Evolutionary conservation across 176 grass and related monocot species (phyloP).

Genomic region (Bolboschoenus planiculmis): DNA sequence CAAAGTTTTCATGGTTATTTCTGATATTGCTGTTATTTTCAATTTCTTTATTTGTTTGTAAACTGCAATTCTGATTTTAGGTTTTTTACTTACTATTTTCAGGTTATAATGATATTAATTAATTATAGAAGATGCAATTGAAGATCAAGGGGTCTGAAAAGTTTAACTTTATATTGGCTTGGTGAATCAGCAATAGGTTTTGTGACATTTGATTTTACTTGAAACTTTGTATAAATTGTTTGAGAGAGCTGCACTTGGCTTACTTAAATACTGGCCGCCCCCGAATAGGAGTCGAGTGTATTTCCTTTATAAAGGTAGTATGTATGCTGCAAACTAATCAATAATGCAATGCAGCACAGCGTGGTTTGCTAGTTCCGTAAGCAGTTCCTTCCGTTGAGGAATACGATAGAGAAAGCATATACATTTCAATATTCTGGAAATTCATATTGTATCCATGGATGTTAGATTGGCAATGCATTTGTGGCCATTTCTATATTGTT

Average conservation of each 20-base stretch:
- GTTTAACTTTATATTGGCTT: neutral
- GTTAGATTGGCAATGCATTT: neutral
- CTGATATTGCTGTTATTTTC: neutral
- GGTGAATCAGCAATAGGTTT: neutral
- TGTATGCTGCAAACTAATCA: slow-evolving; percentile 3
- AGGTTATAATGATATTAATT: slow-evolving; percentile 3
- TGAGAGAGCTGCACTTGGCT: neutral
- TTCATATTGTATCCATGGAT: neutral
- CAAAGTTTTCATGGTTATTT: slow-evolving; percentile 4
- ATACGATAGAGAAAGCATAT: neutral
- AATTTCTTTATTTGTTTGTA: neutral
- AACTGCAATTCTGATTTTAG: neutral
- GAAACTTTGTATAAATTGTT: slow-evolving; percentile 13
- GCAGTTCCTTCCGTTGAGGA: neutral
- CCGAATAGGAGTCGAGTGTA: neutral
- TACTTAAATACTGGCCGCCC: neutral
- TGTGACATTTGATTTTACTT: slow-evolving; percentile 4
- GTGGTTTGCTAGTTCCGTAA: neutral
- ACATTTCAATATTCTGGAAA: neutral
- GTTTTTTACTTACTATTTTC: neutral
- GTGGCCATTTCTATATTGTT: neutral
- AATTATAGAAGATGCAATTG: neutral
- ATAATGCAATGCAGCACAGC: neutral
- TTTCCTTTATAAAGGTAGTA: neutral
- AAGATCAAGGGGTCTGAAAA: neutral